Conservation (phyloP, 176 grass and related monocot genomes). For the Typha latifolia region DNA sequence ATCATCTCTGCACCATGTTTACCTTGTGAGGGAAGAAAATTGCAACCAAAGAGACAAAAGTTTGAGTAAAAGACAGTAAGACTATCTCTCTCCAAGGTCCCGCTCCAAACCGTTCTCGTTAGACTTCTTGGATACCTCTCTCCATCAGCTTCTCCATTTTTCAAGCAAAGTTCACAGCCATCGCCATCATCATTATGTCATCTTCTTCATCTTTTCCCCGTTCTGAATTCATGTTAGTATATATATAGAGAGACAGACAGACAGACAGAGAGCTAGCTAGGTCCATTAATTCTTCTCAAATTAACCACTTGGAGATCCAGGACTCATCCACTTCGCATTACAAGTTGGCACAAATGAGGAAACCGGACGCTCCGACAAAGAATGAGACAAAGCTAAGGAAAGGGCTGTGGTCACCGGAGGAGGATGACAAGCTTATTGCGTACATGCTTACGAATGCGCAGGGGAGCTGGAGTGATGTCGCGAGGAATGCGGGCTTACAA, state of each 20-base stretch:
- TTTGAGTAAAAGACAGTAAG: conserved; percentile 98
- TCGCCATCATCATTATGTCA: conserved; percentile 81
- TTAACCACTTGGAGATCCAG: no score
- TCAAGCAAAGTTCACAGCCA: conserved; percentile 77
- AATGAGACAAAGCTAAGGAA: conserved; percentile 57
- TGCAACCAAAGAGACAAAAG: conserved; percentile 59
- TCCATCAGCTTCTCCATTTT: conserved; percentile 54
- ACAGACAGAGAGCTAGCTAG: no score
- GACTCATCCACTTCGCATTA: not conserved
- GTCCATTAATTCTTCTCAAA: no score
- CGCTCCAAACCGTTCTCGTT: conserved; percentile 31
- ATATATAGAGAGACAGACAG: not conserved
- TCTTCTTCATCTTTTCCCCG: conserved; percentile 27
- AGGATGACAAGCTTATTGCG: conserved; percentile 76
- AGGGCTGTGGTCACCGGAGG: conserved; percentile 96
- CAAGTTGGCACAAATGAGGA: conserved; percentile 35
- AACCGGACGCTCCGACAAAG: conserved; percentile 33
- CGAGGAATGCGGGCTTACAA: conserved; percentile 81
- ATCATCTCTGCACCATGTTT: no score
- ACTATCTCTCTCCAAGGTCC: conserved; percentile 13
- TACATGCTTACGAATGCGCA: conserved; percentile 89
- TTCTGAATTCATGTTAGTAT: conserved; percentile 1
- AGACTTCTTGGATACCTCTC: conserved; percentile 15
- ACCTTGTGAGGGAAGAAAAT: conserved; percentile 7
- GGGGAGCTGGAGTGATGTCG: conserved; percentile 89